Conservation (phyloP, 2,329 filamentous ascomycete genomes). For the Pyrenophora tritici-repentis region DNA sequence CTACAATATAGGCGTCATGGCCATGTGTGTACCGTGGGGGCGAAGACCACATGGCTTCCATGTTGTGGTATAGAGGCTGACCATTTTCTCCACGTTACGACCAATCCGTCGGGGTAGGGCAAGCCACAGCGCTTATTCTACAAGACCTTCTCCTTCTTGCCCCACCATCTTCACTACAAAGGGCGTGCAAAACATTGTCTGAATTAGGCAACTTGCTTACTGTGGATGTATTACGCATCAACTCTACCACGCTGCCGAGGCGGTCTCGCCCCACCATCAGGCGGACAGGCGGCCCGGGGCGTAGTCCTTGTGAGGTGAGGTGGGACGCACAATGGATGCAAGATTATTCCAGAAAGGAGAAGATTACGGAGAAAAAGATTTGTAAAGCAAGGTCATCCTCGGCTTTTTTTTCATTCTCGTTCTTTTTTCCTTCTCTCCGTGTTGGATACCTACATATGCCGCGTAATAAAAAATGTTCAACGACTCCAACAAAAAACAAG, state of each 20-base stretch:
- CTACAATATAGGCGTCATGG: not conserved
- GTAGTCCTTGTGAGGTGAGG: not conserved
- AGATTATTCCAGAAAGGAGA: not conserved
- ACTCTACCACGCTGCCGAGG: not conserved
- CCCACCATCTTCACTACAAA: not conserved
- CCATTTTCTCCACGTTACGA: conserved; percentile 5
- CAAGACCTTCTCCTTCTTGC: not conserved
- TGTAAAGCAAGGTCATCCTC: not conserved
- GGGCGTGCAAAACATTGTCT: not conserved
- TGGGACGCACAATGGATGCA: not conserved
- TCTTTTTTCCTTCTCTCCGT: not conserved
- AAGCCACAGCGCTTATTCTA: conserved; percentile 13
- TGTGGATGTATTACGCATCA: not conserved
- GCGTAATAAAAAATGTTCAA: not conserved
- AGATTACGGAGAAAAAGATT: not conserved
- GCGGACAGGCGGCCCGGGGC: conserved; percentile 2
- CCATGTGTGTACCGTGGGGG: conserved; percentile 1
- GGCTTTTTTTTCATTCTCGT: not conserved
- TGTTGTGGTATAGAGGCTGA: conserved; percentile 19
- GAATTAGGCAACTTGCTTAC: not conserved
- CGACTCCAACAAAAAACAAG: not conserved
- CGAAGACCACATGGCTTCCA: conserved; percentile 4
- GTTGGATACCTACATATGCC: not conserved
- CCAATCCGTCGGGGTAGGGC: not conserved
- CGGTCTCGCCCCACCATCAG: not conserved